Evolutionary conservation across 352 stramenopile species (phyloP), one percentile per base, ranked within the genome.

Genomic region (Halophytophthora batemanensis): DNA sequence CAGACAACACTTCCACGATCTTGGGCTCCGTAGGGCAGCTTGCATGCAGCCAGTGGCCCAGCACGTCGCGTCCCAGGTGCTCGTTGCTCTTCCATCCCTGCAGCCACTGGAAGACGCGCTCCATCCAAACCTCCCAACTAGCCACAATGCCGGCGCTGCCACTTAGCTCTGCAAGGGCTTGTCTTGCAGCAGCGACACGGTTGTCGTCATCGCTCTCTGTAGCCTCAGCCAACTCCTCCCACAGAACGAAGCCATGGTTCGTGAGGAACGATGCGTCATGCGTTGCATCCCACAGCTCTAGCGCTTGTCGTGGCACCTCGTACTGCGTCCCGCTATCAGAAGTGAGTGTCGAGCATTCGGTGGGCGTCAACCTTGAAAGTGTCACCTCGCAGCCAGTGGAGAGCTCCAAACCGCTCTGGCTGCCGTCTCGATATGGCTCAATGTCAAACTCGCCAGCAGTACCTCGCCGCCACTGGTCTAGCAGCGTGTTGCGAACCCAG

Each of bases 401-500:
- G 1, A 91, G 59, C 36, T 91, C 81, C 42, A 69, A 64, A 6
- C 77, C 81, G 15, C 31, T 48, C 45, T 91, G 76, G 18, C 53
- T 17, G 2, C 53, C 56, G 6, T 52, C 34, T 21, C 77, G 77
- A 58, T 91, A 91, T 0, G 77, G 81, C 37, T 91, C 81, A 7
- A 89, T 66, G 46, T 91, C 77, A 12, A 87, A 36, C 1, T 46
- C 31, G 8, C 61, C 46, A 1, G 66, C 62, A 12, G 34, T 17
- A 13, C 81, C 81, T 31, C 78, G 76, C 42, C 77, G 71, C 81
- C 81, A 91, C 36, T 86, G 69, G 64, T 89, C 73, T 3, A 85
- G 29, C 7, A 91, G n/a, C 0, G 65, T 47, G 21, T 72, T 74
- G 10, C 51, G 36, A 4, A 88, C 45, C 70, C 80, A 89, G 0